Conservation (phyloP, 2,329 filamentous ascomycete genomes). For the Neonectria faginata region DNA sequence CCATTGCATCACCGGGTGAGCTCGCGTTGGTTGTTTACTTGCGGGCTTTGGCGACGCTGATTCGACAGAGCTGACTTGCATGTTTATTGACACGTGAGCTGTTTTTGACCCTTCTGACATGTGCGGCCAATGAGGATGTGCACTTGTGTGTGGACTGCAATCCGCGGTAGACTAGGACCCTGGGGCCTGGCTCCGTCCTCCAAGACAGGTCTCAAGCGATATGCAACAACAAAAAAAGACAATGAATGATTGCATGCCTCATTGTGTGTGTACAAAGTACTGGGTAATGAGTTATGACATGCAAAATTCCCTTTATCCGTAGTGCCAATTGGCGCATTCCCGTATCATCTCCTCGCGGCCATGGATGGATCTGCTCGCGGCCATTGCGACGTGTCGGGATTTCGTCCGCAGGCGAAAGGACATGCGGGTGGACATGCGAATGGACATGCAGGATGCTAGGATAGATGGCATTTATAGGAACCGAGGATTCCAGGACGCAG, state of each 20-base stretch:
- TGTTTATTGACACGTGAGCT: constrained; percentile 19
- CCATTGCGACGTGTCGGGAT: constrained; percentile 18
- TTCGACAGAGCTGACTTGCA: constrained; percentile 7
- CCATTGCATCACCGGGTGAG: constrained; percentile 4
- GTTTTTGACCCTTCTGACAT: constrained; percentile 2
- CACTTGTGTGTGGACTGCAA: not conserved
- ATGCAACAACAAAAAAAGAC: not conserved
- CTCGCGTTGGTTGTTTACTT: constrained; percentile 19
- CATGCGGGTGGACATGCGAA: not conserved
- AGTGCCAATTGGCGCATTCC: constrained; percentile 31
- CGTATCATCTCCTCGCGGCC: constrained; percentile 31
- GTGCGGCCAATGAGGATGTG: constrained; percentile 7
- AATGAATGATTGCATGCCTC: constrained; percentile 20
- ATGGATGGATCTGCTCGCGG: constrained; percentile 34
- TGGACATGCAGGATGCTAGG: not conserved
- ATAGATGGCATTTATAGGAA: constrained; percentile 18
- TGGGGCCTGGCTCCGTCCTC: not conserved
- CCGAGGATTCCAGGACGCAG: constrained; percentile 14
- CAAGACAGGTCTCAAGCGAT: constrained; percentile 13
- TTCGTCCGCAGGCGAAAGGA: not conserved
- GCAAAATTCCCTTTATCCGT: constrained; percentile 30
- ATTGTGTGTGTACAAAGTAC: not conserved
- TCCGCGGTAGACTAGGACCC: not conserved
- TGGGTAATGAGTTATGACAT: constrained; percentile 24
- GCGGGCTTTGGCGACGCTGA: constrained; percentile 11